phyloP scores from a whole-genome alignment of 2,329 filamentous ascomycete genomes.

The Colletotrichum lupini region DNA sequence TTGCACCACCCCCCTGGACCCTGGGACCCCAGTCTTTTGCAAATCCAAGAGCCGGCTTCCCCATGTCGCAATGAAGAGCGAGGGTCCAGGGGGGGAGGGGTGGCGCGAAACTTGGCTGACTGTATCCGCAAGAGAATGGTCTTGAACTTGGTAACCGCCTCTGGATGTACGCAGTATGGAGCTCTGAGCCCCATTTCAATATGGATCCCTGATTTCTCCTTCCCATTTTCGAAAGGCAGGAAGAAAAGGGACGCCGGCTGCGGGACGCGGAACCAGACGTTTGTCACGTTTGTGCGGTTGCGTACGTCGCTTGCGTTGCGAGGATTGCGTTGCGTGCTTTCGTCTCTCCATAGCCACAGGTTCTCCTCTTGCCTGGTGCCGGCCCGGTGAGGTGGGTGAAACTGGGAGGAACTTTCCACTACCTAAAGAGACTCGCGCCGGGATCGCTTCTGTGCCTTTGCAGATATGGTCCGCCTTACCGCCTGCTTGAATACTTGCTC shows the following conservation, averaged over 20 bases:
- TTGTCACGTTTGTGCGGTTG: background rate
- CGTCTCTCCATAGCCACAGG: background rate
- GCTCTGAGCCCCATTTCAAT: background rate
- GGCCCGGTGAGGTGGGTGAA: background rate
- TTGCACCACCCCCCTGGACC: background rate
- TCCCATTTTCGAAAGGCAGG: background rate
- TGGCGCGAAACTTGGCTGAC: background rate
- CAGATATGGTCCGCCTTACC: background rate
- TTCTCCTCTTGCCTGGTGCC: background rate
- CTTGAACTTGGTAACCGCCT: background rate
- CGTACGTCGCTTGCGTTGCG: background rate
- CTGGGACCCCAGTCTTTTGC: constrained; percentile 4
- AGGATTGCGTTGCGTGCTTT: background rate
- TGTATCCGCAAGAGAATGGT: background rate
- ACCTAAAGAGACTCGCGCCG: background rate
- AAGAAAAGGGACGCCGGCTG: background rate
- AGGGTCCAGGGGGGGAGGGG: background rate
- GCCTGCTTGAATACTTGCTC: background rate
- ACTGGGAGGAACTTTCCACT: background rate
- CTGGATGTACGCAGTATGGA: background rate
- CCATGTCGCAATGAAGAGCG: constrained; percentile 27
- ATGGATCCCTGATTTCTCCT: background rate
- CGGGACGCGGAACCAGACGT: background rate
- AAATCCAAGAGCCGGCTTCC: constrained; percentile 9
- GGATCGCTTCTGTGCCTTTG: background rate